phyloP scores from a whole-genome alignment of 78 protist genomes.

The Mastigamoeba balamuthi region DNA sequence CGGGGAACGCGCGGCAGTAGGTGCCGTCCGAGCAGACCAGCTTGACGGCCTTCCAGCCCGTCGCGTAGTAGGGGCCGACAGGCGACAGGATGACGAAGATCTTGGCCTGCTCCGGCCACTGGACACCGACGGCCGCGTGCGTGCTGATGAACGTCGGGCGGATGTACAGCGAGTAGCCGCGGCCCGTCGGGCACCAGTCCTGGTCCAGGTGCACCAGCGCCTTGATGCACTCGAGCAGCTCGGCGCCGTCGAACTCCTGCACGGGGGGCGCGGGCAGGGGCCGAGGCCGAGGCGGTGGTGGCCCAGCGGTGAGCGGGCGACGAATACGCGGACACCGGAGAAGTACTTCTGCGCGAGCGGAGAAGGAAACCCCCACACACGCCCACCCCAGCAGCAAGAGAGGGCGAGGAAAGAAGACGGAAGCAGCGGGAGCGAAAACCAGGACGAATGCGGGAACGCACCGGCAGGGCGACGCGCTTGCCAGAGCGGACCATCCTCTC shows the following conservation, averaged over 20 bases:
- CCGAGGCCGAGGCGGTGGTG: neutral
- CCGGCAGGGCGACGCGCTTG: conserved; percentile 79
- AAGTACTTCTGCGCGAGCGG: too few relatives aligned
- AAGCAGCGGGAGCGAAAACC: neutral
- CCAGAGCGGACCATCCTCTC: conserved; percentile 63
- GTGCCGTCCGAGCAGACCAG: conserved; percentile 66
- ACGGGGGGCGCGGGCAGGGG: too few relatives aligned
- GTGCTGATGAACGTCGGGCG: conserved; percentile 93
- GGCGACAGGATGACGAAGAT: conserved; percentile 80
- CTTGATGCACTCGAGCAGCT: conserved; percentile 67
- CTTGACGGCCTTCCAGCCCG: conserved; percentile 87
- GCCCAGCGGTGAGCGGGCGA: too few relatives aligned
- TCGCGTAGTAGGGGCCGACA: conserved; percentile 93
- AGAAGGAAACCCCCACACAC: too few relatives aligned
- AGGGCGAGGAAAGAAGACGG: neutral
- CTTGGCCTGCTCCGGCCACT: conserved; percentile 18
- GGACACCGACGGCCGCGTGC: conserved; percentile 44
- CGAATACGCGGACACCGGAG: too few relatives aligned
- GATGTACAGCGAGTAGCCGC: conserved; percentile 90
- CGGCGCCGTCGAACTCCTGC: conserved; percentile 36
- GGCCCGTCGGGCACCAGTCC: conserved; percentile 82
- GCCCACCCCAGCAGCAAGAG: too few relatives aligned
- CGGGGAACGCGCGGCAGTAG: conserved; percentile 68
- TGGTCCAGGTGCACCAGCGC: conserved; percentile 72
- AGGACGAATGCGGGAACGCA: conserved; percentile 1